A percentile compares a stretch with the other conserved stretches of the same genome.
phyloP scores from a whole-genome alignment of 1,284 basidiomycete genomes.

The Moniliophthora roreri region DNA sequence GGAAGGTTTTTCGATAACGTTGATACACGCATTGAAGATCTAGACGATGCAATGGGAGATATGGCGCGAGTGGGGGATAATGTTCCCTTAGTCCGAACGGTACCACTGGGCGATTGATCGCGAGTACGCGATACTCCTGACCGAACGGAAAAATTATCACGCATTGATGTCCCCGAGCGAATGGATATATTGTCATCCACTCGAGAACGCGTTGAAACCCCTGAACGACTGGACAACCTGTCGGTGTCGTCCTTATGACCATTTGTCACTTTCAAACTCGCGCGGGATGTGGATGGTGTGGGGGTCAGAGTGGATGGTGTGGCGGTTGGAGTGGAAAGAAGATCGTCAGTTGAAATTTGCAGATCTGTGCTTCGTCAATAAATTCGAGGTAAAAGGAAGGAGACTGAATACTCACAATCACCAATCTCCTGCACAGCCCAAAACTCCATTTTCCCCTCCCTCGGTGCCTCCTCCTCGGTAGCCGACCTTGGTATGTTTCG shows the following conservation, averaged over 20 bases:
- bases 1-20: constrained; percentile 12
- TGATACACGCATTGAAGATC: constrained; percentile 14
- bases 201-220: too few species aligned
- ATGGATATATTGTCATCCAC: too few species aligned
- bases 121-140: too few species aligned
- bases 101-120: background rate
- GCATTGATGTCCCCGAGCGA: too few species aligned
- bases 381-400: constrained; percentile 1
- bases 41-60: background rate
- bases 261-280: background rate
- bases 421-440: constrained; percentile 90
- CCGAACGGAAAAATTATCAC: too few species aligned
- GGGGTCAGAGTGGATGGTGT: constrained; percentile 16
- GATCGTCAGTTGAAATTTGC: constrained; percentile 75
- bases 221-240: too few species aligned
- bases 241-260: too few species aligned
- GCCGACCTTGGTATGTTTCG: constrained; percentile 74
- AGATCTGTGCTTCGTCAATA: constrained; percentile 53
- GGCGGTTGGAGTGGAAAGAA: constrained; percentile 42
- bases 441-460: constrained; percentile 50
- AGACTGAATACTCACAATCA: constrained; percentile 54
- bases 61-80: constrained; percentile 16
- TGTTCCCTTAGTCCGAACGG: constrained; percentile 11
- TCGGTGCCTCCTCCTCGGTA: constrained; percentile 51
- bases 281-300: constrained; percentile 24